Conservation (phyloP, 169 alveolate genomes). For the Eimeria necatrix region DNA sequence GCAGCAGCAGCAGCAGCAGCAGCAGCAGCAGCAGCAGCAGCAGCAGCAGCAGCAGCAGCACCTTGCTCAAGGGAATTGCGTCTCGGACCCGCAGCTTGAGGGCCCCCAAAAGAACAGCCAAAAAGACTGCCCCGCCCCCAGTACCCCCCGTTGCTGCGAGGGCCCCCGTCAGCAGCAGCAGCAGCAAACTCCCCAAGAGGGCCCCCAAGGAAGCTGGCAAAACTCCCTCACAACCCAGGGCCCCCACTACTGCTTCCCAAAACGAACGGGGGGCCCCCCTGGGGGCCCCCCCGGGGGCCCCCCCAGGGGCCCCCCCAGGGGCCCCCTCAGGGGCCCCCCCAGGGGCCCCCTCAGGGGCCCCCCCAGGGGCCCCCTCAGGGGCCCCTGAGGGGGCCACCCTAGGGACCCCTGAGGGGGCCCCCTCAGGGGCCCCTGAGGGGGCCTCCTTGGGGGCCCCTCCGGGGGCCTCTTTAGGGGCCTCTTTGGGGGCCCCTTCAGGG, state of each 20-base stretch:
- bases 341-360: background rate
- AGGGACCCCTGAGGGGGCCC: background rate
- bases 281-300: background rate
- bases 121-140: conserved; percentile 92
- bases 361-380: background rate
- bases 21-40: conserved; percentile 23
- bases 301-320: background rate
- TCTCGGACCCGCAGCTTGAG: conserved; percentile 85
- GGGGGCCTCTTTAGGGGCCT: too few relatives aligned
- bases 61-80: conserved; percentile 89
- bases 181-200: background rate
- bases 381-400: background rate
- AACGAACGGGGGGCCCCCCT: background rate
- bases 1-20: background rate
- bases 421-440: background rate
- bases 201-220: background rate
- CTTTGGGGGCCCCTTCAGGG: too few relatives aligned
- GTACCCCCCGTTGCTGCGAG: conserved; percentile 90
- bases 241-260: background rate
- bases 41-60: background rate
- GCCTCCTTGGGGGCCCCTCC: too few relatives aligned
- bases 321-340: background rate
- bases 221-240: background rate
- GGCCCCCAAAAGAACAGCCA: conserved; percentile 86
- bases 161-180: conserved; percentile 45